Base-by-base conservation (phyloP, 208 protist species). In the Wallacemonas collosoma region DNA sequence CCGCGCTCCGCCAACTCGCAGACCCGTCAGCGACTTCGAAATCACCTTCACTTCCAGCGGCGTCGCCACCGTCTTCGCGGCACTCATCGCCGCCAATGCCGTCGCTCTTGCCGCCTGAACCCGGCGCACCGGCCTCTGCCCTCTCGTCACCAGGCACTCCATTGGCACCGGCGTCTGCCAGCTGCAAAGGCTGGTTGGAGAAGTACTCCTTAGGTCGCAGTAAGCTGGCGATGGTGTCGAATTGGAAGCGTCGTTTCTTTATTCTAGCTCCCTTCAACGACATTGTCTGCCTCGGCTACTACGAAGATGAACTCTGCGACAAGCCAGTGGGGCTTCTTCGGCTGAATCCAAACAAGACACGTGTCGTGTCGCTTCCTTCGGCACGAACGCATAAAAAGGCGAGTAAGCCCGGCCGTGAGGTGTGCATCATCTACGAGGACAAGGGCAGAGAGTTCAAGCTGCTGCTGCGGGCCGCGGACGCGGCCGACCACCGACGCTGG, bases 171-270 rank as follows among this genome's bases (percentile, higher is more conserved):
- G 12, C 63, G 38, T 26, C 39, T 2, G 72, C 77, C 15, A 73
- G 63, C n/a, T 88, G 79, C 54, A 82, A 77, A 17, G 84, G 84
- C 3, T 90, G 84, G 87, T 53, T 90, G 61, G 77, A 88, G 61
- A 93, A 88, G 80, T 87, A 72, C 73, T 86, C 79, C 35, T 87
- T 90, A 64, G 82, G 80, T 43, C 73, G 76, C 1, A 79, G 74
- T 61, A 80, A 67, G 35, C 40, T 89, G 12, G 73, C 75, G 15
- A 50, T 79, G 17, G 69, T 79, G n/a, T 77, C 57, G 3, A 93
- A 85, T 67, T 90, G 84, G 87, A 85, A 85, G 69, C 65, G 79
- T 12, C 79, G 84, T 41, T 88, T 79, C 69, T 85, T 93, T 68
- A 77, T 88, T 12, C 66, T 88, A 39, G 76, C 82, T 1, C 44